Evolutionary conservation across 345 rosid species (phyloP).

Genomic region (Pistacia atlantica): DNA sequence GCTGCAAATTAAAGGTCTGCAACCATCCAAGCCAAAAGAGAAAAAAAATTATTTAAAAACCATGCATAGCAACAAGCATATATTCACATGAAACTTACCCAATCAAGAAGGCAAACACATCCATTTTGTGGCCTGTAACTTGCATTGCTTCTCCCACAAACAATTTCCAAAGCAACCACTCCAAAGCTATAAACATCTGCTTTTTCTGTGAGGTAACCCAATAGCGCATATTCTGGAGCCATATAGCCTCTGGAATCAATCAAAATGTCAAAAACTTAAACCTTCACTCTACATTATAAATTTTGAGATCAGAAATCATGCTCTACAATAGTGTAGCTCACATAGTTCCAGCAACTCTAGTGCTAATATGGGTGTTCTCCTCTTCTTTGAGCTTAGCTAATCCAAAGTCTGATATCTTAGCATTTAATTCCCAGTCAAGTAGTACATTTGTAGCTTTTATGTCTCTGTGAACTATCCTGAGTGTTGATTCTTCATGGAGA

Average conservation of each 20-base stretch:
- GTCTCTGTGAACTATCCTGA: conserved; percentile 66
- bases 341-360: conserved; percentile 73
- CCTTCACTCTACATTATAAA: not conserved
- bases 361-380: conserved; percentile 56
- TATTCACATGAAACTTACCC: too few species aligned
- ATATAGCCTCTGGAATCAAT: conserved; percentile 39
- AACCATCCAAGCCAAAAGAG: too few species aligned
- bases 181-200: conserved; percentile 51
- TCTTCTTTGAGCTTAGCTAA: conserved; percentile 54
- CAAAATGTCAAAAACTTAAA: not conserved
- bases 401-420: conserved; percentile 35
- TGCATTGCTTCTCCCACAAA: conserved; percentile 34
- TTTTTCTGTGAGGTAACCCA: conserved; percentile 41
- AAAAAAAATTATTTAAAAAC: too few species aligned
- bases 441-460: conserved; percentile 53
- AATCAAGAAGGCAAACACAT: too few species aligned
- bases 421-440: too few species aligned
- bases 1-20: too few species aligned
- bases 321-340: conserved; percentile 21
- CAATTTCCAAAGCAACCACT: conserved; percentile 40
- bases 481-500: conserved; percentile 58
- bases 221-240: conserved; percentile 51
- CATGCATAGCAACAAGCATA: too few species aligned
- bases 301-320: not conserved
- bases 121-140: not conserved